Evolutionary conservation across 345 rosid species (phyloP).

Genomic region (Citrus trifoliata): DNA sequence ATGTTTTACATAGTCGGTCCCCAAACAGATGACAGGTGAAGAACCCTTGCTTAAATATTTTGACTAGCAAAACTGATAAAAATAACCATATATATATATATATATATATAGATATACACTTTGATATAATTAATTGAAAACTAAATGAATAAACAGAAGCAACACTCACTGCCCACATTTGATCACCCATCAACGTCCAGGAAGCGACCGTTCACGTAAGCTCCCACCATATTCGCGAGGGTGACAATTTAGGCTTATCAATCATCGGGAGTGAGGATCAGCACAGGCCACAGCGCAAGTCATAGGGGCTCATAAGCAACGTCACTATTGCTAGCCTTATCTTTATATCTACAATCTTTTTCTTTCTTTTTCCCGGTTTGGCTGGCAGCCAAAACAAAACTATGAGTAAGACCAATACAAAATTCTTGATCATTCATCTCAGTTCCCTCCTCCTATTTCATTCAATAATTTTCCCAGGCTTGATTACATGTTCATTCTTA

Average conservation of each 20-base stretch:
- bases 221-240: constrained; percentile 33
- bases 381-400: constrained; percentile 4
- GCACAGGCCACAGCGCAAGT: neutral
- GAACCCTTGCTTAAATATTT: neutral
- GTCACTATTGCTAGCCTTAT: constrained; percentile 19
- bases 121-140: too few relatives aligned
- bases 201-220: constrained; percentile 30
- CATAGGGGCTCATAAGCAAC: neutral
- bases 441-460: constrained; percentile 5
- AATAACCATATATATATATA: too few relatives aligned
- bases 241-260: constrained; percentile 21
- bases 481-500: neutral
- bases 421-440: too few relatives aligned
- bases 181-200: constrained; percentile 29
- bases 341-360: constrained; percentile 22
- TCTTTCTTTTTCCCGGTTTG: constrained; percentile 3
- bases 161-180: constrained; percentile 37
- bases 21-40: neutral
- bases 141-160: neutral
- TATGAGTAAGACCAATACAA: neutral
- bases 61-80: neutral
- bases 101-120: too few relatives aligned
- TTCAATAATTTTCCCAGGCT: neutral
- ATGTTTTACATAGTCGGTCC: constrained; percentile 1
- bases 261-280: constrained; percentile 21